Percentiles rank a stretch among this genome's conserved stretches.
phyloP scores from a whole-genome alignment of 2,329 filamentous ascomycete species.

The Neopestalotiopsis sp. region DNA sequence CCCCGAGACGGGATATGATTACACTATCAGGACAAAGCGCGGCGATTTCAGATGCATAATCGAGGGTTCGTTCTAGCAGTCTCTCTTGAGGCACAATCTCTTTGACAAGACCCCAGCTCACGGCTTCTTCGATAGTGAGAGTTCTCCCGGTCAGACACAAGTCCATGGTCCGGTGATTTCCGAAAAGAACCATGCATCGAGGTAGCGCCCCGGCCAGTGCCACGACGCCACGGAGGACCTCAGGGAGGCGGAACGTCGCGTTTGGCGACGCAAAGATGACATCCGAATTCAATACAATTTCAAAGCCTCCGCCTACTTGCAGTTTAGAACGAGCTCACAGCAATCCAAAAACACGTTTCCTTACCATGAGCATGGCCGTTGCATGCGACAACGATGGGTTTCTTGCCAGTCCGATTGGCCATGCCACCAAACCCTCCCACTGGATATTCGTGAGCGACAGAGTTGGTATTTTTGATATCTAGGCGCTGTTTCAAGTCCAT shows the following conservation, averaged over 20 bases:
- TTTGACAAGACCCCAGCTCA: slow-evolving; percentile 37
- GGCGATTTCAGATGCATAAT: slow-evolving; percentile 37
- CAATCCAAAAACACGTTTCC: not conserved
- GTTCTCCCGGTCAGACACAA: slow-evolving; percentile 35
- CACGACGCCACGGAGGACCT: slow-evolving; percentile 62
- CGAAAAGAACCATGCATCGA: slow-evolving; percentile 44
- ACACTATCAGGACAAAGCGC: slow-evolving; percentile 39
- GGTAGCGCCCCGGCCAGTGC: slow-evolving; percentile 62
- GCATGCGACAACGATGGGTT: slow-evolving; percentile 37
- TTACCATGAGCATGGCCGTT: slow-evolving; percentile 38
- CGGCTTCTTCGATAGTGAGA: slow-evolving; percentile 33
- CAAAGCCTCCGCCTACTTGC: slow-evolving; percentile 34
- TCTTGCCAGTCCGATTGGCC: slow-evolving; percentile 39
- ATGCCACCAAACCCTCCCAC: slow-evolving; percentile 40
- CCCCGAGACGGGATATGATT: slow-evolving; percentile 36
- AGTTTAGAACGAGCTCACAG: not conserved
- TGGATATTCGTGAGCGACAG: slow-evolving; percentile 38
- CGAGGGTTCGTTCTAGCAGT: slow-evolving; percentile 33
- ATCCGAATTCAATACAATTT: slow-evolving; percentile 51
- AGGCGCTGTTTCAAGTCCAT: slow-evolving; percentile 57
- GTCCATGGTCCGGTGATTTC: slow-evolving; percentile 40
- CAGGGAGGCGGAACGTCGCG: slow-evolving; percentile 61
- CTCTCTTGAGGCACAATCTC: slow-evolving; percentile 36
- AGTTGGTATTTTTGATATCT: slow-evolving; percentile 32
- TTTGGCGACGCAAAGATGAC: slow-evolving; percentile 58